Conservation (phyloP, 2,329 filamentous ascomycete species). For the Pseudogymnoascus sp. region DNA sequence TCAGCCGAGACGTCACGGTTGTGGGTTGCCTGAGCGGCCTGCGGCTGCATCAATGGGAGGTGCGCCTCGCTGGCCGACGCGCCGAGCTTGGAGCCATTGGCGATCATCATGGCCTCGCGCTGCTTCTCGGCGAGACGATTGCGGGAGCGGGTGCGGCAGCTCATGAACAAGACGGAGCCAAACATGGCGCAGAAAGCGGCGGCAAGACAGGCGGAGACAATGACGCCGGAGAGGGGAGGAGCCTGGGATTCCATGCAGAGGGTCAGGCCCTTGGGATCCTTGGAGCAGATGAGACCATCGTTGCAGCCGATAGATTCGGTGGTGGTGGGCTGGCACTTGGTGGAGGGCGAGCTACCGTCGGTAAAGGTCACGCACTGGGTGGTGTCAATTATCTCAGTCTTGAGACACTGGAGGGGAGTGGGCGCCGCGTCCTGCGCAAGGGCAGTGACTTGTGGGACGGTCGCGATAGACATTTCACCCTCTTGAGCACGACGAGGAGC, state of each 20-base stretch:
- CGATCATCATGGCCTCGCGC: not conserved
- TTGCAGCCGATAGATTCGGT: constrained; percentile 4
- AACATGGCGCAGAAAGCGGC: constrained; percentile 6
- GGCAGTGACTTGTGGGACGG: not conserved
- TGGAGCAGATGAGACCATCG: constrained; percentile 1
- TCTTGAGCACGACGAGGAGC: not conserved
- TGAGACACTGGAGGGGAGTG: not conserved
- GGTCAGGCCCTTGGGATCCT: not conserved
- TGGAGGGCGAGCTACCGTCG: not conserved
- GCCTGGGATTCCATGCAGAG: not conserved
- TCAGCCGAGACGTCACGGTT: not conserved
- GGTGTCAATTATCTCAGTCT: not conserved
- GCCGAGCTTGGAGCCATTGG: not conserved
- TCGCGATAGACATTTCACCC: not conserved
- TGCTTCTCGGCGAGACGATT: not conserved
- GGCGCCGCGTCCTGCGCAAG: not conserved
- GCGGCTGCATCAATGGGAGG: not conserved
- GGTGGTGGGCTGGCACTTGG: not conserved
- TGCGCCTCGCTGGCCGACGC: not conserved
- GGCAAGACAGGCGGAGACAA: not conserved
- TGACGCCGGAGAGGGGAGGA: not conserved
- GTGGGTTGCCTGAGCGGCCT: not conserved
- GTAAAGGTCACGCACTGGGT: not conserved
- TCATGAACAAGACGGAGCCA: constrained; percentile 4
- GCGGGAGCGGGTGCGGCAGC: constrained; percentile 2